Conservation (phyloP, 805 yeast species). For the Barnettozyma sucrosica region DNA sequence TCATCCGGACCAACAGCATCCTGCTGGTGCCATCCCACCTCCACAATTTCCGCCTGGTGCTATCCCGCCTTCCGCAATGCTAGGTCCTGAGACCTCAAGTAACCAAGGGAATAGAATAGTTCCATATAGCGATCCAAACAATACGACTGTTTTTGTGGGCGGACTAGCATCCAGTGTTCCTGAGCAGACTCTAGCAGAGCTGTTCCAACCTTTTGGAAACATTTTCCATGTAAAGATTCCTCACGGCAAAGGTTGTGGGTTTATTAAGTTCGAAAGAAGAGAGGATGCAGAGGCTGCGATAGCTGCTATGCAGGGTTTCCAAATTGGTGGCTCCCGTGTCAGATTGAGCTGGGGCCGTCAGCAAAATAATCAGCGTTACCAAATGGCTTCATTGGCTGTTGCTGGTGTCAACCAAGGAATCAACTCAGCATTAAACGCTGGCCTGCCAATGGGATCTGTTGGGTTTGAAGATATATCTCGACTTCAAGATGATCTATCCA, state of each 20-base stretch:
- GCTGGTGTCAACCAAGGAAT: conserved; percentile 10
- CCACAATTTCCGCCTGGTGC: conserved; percentile 6
- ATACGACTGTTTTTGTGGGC: conserved; percentile 76
- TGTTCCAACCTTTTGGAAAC: conserved; percentile 71
- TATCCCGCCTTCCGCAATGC: conserved; percentile 1
- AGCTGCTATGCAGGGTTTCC: conserved; percentile 72
- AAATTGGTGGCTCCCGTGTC: conserved; percentile 68
- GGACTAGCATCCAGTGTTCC: conserved; percentile 61
- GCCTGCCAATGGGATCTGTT: conserved; percentile 5
- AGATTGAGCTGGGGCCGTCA: conserved; percentile 71
- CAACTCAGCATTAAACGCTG: conserved; percentile 2
- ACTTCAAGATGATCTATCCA: conserved; percentile 6
- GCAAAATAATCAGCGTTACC: conserved; percentile 23
- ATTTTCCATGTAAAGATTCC: conserved; percentile 69
- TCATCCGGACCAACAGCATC: conserved; percentile 16
- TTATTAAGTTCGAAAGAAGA: conserved; percentile 59
- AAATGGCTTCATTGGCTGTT: conserved; percentile 15
- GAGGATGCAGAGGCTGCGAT: conserved; percentile 77
- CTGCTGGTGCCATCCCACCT: conserved; percentile 7
- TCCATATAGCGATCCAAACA: conserved; percentile 47
- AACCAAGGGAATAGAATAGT: conserved; percentile 11
- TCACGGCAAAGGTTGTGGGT: conserved; percentile 75
- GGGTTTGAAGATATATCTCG: conserved; percentile 4
- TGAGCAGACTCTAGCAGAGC: conserved; percentile 52
- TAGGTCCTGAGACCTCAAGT: neutral